phyloP scores from a whole-genome alignment of 2,329 filamentous ascomycete genomes.

The Trichoderma guizhouense region DNA sequence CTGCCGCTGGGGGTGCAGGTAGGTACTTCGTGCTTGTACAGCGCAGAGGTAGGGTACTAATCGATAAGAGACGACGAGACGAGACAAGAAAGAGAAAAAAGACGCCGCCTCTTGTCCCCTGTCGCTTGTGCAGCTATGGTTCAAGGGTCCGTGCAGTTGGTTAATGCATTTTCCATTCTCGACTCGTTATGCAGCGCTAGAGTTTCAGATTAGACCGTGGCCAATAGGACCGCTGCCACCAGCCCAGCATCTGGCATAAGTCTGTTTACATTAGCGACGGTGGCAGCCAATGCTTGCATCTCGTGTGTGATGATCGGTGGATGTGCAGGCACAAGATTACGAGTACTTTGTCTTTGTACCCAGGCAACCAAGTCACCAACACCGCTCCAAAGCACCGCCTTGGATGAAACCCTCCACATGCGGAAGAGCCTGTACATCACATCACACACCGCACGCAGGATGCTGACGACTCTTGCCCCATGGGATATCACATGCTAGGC shows the following conservation, averaged over 20 bases:
- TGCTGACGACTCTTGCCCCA: neutral
- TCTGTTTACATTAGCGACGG: constrained; percentile 20
- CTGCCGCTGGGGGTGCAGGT: neutral
- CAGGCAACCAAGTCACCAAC: neutral
- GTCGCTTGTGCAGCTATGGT: neutral
- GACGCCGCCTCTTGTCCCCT: neutral
- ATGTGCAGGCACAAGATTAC: constrained; percentile 3
- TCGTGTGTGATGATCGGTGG: constrained; percentile 6
- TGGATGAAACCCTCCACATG: constrained; percentile 14
- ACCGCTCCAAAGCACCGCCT: neutral
- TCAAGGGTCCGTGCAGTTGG: constrained; percentile 12
- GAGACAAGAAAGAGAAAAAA: neutral
- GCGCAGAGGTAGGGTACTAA: neutral
- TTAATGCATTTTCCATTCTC: constrained; percentile 18
- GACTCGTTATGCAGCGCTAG: constrained; percentile 34
- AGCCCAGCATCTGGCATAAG: constrained; percentile 21
- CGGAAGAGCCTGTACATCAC: constrained; percentile 7
- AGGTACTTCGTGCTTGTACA: neutral
- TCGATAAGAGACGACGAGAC: neutral
- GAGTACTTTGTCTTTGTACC: neutral
- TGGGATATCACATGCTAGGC: neutral
- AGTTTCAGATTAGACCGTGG: constrained; percentile 32
- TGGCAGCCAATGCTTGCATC: constrained; percentile 15
- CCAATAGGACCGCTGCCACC: constrained; percentile 33
- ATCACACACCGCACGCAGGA: neutral